Percentiles rank a stretch among this genome's conserved stretches.
Conservation (phyloP, 257 asterid genomes). For the Coffea canephora region DNA sequence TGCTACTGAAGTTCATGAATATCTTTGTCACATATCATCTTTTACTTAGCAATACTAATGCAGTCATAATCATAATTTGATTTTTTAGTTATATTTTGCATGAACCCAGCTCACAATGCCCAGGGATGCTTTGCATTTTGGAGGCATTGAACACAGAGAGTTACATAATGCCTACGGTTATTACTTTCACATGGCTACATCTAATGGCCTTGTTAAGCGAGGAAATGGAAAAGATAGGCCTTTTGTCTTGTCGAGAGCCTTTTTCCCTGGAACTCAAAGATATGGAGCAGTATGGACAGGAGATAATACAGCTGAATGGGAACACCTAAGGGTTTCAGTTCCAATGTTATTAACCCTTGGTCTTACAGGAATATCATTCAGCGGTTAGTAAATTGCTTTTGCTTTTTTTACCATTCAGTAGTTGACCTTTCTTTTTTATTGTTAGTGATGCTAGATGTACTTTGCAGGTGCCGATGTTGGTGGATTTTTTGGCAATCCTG, state of each 20-base stretch:
- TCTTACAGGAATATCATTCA: constrained; percentile 79
- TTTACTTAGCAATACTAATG: background rate
- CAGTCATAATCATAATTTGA: background rate
- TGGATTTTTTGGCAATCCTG: constrained; percentile 98
- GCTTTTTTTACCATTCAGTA: background rate
- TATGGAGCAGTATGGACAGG: constrained; percentile 99
- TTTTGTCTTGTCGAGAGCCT: constrained; percentile 90
- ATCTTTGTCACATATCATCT: background rate
- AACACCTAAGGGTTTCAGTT: constrained; percentile 81
- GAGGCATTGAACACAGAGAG: constrained; percentile 91
- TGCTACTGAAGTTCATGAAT: background rate
- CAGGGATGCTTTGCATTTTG: constrained; percentile 83
- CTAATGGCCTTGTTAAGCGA: constrained; percentile 87
- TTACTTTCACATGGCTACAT: constrained; percentile 95
- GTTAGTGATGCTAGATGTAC: constrained; percentile 16
- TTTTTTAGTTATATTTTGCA: constrained; percentile 7
- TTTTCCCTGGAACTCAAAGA: constrained; percentile 92
- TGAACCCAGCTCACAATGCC: constrained; percentile 84
- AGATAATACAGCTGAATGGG: constrained; percentile 97
- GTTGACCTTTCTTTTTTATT: constrained; percentile 10
- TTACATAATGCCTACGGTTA: constrained; percentile 93
- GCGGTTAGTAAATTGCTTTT: constrained; percentile 54
- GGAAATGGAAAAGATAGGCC: constrained; percentile 85
- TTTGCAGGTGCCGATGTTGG: constrained; percentile 92
- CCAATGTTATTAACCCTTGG: constrained; percentile 95